Evolutionary conservation across 352 stramenopile species (phyloP), one percentile per base, ranked within the genome.

Genomic region (Phytopythium delawarense): DNA sequence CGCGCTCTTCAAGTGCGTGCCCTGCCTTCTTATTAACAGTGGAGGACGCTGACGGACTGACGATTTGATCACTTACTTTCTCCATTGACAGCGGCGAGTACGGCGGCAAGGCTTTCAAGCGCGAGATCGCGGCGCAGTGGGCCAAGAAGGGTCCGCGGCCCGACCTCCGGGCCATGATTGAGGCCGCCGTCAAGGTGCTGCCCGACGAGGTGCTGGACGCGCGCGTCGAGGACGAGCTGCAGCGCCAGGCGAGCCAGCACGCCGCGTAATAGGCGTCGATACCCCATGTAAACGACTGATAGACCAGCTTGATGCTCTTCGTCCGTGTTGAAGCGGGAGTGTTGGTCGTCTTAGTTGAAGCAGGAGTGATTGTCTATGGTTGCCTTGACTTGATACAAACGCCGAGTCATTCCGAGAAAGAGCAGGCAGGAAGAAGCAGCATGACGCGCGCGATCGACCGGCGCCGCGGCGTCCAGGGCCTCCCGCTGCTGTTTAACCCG

Each of bases 21-120:
- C 4, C 37, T 1, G 72, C 48, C 75, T 82, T 21, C 25, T 20
- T 59, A 20, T 32, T 21, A 20, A 12, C 53, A 30, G 30, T 28
- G 4, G 3, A 45, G 4, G 20, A 6, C 56, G 15, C 44, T 46
- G 48, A 42, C 12, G 25, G 25, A 32, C n/a, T 54, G 20, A 45
- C 46, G 48, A 20, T 0, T 53, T 34, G 4, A 1, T 65, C 25
- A 3, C 25, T 30, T 30, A 3, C 25, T 0, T 28, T 2, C 13
- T 7, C 28, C 18, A n/a, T 49, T 50, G 21, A 32, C 62, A 93
- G 84, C 53, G 87, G 84, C 21, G 87, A 92, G 45, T 76, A 78
- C 56, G 85, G 83, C 5, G 84, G 87, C 25, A 93, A 92, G 63
- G 81, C 83, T 7, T 92, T 93, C 64, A 94, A 94, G 58, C 84